Evolutionary conservation across 2,329 filamentous ascomycete species (phyloP), one percentile per base, ranked within the genome.

Genomic region (Sarocladium kiliense): DNA sequence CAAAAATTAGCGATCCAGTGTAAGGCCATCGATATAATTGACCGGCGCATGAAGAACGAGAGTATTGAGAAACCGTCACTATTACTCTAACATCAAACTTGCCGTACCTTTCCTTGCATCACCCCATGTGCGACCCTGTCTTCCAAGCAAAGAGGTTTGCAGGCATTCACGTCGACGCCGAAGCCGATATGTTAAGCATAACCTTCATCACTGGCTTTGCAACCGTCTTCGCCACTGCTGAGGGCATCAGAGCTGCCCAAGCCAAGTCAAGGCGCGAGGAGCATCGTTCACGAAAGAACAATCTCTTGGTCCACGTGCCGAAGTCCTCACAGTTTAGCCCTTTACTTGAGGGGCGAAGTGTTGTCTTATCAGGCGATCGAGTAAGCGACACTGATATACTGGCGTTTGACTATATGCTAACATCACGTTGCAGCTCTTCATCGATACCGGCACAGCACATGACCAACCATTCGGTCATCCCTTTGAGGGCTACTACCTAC

Each of bases 401-500:
- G 27, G 23, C 12, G 45, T 66, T 64, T 16, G 58, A 61, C 41
- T 61, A 64, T 14, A 61, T 14, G 59, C 60, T 56, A 61, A 65
- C 34, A 39, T 36, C n/a, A 50, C 55, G 19, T 21, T 6, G 12
- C 55, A 74, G 68, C 63, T 80, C 12, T 79, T 77, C 59, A 73
- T 80, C 19, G 78, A 77, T 54, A 77, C 73, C 11, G 68, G 44
- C 23, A 47, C 44, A 21, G 44, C 44, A 6, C 44, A 47, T 18
- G 25, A 47, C 16, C 44, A 47, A n/a, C 9, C 44, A 6, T 47
- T 47, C 44, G 44, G 77, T 2, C 78, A 83, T 62, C 74, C 76
- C 0, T 83, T 81, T 61, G 73, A 77, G 3, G 80, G 80, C 25
- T 83, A 84, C 61, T 83, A 75, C 59, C 68, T 83, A 21, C 79